phyloP scores from a whole-genome alignment of 1,139 yeast species.

The Saccharomyces hybrid region DNA sequence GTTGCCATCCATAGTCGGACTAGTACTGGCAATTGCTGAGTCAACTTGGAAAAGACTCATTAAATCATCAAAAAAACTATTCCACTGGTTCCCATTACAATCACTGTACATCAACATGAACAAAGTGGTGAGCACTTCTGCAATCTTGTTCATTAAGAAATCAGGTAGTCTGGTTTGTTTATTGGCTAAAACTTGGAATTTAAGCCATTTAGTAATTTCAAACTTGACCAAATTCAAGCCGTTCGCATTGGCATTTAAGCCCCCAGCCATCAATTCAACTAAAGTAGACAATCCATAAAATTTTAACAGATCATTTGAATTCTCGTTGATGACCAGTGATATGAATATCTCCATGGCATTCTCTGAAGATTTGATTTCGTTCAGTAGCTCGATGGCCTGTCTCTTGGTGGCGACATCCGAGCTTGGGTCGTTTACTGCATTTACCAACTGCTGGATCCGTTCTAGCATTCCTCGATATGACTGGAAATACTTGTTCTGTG shows the following conservation, averaged over 20 bases:
- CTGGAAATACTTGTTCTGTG: not conserved
- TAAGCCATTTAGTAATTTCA: slow-evolving; percentile 29
- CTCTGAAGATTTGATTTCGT: slow-evolving; percentile 63
- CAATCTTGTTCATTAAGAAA: slow-evolving; percentile 69
- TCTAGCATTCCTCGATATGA: slow-evolving; percentile 47
- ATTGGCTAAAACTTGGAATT: slow-evolving; percentile 23
- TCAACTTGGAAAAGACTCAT: slow-evolving; percentile 33
- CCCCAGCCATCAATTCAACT: slow-evolving; percentile 39
- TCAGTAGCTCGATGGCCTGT: slow-evolving; percentile 79
- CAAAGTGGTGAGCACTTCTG: slow-evolving; percentile 63
- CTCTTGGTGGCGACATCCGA: slow-evolving; percentile 60
- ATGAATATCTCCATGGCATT: slow-evolving; percentile 79
- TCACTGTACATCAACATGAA: slow-evolving; percentile 57
- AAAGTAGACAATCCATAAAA: slow-evolving; percentile 75
- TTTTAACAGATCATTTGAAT: slow-evolving; percentile 46
- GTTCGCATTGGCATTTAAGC: slow-evolving; percentile 11
- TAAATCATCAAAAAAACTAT: slow-evolving; percentile 61
- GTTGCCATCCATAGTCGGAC: not conserved
- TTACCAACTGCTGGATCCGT: slow-evolving; percentile 90
- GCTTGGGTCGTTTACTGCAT: slow-evolving; percentile 76
- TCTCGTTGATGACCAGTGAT: slow-evolving; percentile 44
- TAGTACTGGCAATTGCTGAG: slow-evolving; percentile 27
- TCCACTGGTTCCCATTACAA: slow-evolving; percentile 45
- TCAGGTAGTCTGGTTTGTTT: slow-evolving; percentile 43
- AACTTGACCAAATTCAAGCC: not conserved